Evolutionary conservation across 2,329 filamentous ascomycete species (phyloP), one percentile per base, ranked within the genome.

Genomic region (Sclerotinia spermophila): DNA sequence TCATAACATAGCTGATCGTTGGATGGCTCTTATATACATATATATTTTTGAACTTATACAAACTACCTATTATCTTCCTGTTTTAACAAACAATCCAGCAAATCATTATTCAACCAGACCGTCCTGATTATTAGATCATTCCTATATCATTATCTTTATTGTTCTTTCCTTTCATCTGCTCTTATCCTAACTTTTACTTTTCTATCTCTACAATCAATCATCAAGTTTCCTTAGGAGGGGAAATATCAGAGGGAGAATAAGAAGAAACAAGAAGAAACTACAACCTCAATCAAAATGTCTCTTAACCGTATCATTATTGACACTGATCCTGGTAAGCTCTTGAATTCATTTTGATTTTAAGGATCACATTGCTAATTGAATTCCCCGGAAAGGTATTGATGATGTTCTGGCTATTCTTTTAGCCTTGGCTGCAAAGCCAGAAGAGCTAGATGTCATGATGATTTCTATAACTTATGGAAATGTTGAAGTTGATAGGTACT

Each of bases 391-490:
- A 88, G 94, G 95, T 73, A 91, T 96, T 76, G 96, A 99, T 82
- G 96, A 99, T 85, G 86, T 96, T 68, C 85, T 98, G 73, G 95
- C 94, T 60, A 86, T 98, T 80, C 85, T 99, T 45, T 85, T 98
- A 66, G 94, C 96, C 5, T 87, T 98, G 72, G 91, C 93, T 68
- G 90, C 93, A 45, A 89, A 87, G 35, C 87, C 91, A 0, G 92
- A 97, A 75, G 95, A 98, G 78, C 84, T 98, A 33, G 93, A 98
- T 80, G 84, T 98, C 48, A 81, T 92, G 61, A 86, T 98, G 81
- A 85, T 99, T 70, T 97, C 94, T 1, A 86, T 97, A 72, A 97
- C 94, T 0, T 97, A 96, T 80, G 96, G 96, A 70, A 99, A 99
- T 79, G 92, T 98, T 33, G 89, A 94, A 75, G 88, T 97, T 24